Conservation (phyloP, 2,329 filamentous ascomycete genomes). For the Shiraia bambusicola region DNA sequence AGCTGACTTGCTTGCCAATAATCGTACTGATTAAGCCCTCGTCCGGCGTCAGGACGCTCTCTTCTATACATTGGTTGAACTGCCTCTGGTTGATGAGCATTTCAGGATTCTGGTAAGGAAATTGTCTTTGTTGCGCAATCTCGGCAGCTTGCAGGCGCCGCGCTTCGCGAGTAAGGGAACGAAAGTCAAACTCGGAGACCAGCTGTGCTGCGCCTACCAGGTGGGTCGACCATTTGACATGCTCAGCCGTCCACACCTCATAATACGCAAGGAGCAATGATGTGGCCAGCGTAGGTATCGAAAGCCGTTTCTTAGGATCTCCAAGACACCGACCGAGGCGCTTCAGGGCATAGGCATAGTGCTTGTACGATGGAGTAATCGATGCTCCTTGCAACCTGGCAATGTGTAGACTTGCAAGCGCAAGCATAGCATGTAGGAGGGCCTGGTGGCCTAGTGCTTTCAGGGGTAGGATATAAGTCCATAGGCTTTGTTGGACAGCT, state of each 20-base stretch:
- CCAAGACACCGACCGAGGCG: slow-evolving; percentile 75
- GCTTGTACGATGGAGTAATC: slow-evolving; percentile 79
- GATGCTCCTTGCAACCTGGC: slow-evolving; percentile 75
- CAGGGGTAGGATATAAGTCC: slow-evolving; percentile 75
- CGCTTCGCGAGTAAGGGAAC: slow-evolving; percentile 69
- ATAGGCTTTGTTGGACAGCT: slow-evolving; percentile 46
- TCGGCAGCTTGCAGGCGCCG: slow-evolving; percentile 62
- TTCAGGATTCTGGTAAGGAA: slow-evolving; percentile 33
- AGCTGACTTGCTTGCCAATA: slow-evolving; percentile 59
- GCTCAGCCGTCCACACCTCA: slow-evolving; percentile 91
- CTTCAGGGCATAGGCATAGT: slow-evolving; percentile 85
- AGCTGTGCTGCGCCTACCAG: slow-evolving; percentile 81
- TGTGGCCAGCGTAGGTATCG: slow-evolving; percentile 82
- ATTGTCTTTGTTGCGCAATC: slow-evolving; percentile 43
- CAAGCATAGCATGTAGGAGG: slow-evolving; percentile 86
- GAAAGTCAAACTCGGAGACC: slow-evolving; percentile 78
- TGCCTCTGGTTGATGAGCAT: slow-evolving; percentile 36
- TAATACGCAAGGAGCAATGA: slow-evolving; percentile 86
- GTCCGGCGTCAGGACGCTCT: slow-evolving; percentile 48
- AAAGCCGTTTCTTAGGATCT: slow-evolving; percentile 68
- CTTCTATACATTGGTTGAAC: slow-evolving; percentile 41
- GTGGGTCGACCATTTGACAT: slow-evolving; percentile 94
- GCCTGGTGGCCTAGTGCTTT: slow-evolving; percentile 83
- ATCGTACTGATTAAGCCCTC: slow-evolving; percentile 60
- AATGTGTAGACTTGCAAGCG: slow-evolving; percentile 83